Evolutionary conservation across 495 filamentous ascomycete species (phyloP).

Genomic region (Penicillium ochrochloron): DNA sequence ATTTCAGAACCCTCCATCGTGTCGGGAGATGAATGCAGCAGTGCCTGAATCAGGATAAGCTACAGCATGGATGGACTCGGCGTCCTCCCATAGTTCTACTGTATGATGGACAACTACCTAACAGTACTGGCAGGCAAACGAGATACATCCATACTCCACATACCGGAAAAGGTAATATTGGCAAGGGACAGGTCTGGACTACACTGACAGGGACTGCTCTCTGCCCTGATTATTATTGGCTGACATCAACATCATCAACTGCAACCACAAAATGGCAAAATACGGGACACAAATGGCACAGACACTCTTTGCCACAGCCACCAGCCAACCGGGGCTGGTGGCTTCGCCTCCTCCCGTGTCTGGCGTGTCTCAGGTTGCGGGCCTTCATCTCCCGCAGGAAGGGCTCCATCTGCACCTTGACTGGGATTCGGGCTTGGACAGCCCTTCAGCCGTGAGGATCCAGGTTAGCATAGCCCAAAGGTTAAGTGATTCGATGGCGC

Average conservation of each 20-base stretch:
- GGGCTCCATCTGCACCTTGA: not conserved
- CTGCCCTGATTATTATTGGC: not conserved
- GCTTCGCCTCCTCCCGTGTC: slow-evolving; percentile 18
- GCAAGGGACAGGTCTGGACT: not conserved
- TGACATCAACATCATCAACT: not conserved
- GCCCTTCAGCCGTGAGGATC: not conserved
- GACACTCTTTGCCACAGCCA: slow-evolving; percentile 6
- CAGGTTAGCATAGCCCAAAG: not conserved
- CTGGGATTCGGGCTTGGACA: not conserved
- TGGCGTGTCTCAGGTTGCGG: slow-evolving; percentile 14
- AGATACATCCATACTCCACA: not conserved
- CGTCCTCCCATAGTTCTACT: too few relatives aligned
- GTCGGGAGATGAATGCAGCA: not conserved
- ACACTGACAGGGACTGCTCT: not conserved
- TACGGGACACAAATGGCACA: not conserved
- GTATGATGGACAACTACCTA: too few relatives aligned
- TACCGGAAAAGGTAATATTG: not conserved
- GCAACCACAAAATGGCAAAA: not conserved
- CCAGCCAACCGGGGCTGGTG: slow-evolving; percentile 2
- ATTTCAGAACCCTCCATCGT: not conserved
- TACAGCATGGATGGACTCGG: too few relatives aligned
- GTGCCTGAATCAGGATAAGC: not conserved
- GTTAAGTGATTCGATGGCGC: not conserved
- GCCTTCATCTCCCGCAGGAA: not conserved
- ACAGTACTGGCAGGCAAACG: too few relatives aligned